Base-by-base conservation (phyloP, 306 rosid genomes). In the Lathyrus sativus region DNA sequence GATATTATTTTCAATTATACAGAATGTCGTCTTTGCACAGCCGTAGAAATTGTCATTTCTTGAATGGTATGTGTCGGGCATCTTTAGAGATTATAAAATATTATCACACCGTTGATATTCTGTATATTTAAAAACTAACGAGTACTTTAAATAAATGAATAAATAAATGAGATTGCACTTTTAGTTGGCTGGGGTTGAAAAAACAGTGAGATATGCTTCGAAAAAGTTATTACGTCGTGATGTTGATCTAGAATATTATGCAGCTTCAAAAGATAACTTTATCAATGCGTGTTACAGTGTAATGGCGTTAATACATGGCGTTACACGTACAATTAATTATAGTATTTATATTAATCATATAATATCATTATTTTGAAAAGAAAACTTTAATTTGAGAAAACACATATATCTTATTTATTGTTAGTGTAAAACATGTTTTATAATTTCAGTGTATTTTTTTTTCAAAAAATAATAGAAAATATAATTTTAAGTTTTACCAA, bases 101-200 rank as follows among this genome's bases (percentile, higher is more conserved):
- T 49, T 61, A 13, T 26, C 10, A 19, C 62, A 35, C 70, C 42
- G 64, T 69, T 72, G 78, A 76, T 87, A 80, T 79, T 84, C 86
- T 80, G 78, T 38, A 35, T 35, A 7, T 8, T 35, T 35, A 6
- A 6, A 35, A 35, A 2, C 7, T 35, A 50, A 9, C 29, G 14
- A 65, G 24, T 65, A 48, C 37, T 62, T 56, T 31, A 54, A 51
- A 76, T 22, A 62, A 35, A 35, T 35, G 1, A 35, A 50, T 19
- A 19, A 19, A n/a, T n/a, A 55, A 75, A 9, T 31, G 18, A 41
- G 33, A 62, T 62, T 74, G 65, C 43, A 68, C 68, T 62, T 57
- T 45, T 19, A 14, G 54, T 42, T 53, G 55, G 41, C 11, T 46
- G 6, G 45, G 65, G 70, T 59, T 31, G 65, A 66, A 59, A 78